Conservation (phyloP, 306 rosid species). For the Senna siamea region DNA sequence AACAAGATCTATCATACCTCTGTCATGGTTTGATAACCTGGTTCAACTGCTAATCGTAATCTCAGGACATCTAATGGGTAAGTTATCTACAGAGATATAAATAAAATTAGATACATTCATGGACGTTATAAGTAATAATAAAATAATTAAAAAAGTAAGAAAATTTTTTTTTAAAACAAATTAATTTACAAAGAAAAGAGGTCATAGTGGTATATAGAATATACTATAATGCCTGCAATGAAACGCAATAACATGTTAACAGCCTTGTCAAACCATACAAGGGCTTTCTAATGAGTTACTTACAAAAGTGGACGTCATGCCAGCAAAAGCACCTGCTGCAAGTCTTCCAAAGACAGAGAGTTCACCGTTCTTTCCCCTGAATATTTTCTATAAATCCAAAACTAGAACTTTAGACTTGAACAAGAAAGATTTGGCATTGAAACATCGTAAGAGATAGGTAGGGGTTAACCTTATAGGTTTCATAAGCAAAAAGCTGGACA, state of each 20-base stretch:
- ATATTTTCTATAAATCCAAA: slow-evolving; percentile 62
- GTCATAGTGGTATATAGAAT: slow-evolving; percentile 8
- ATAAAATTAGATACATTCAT: slow-evolving; percentile 24
- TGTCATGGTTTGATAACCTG: slow-evolving; percentile 87
- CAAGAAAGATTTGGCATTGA: slow-evolving; percentile 7
- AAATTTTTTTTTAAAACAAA: background rate
- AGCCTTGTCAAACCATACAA: slow-evolving; percentile 20
- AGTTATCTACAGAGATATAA: slow-evolving; percentile 63
- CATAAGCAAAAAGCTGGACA: slow-evolving; percentile 93
- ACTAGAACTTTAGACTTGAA: slow-evolving; percentile 37
- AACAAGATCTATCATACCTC: slow-evolving; percentile 57
- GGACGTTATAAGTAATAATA: background rate
- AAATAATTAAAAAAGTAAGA: slow-evolving; percentile 9
- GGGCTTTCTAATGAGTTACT: slow-evolving; percentile 41
- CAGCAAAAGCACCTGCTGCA: slow-evolving; percentile 96
- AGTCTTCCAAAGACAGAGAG: slow-evolving; percentile 91
- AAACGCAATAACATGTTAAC: slow-evolving; percentile 6
- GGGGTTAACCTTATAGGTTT: slow-evolving; percentile 69
- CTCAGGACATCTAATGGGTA: slow-evolving; percentile 93
- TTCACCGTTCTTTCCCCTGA: slow-evolving; percentile 69
- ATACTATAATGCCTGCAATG: slow-evolving; percentile 3
- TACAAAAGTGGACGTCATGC: slow-evolving; percentile 96
- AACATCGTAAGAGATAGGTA: slow-evolving; percentile 31
- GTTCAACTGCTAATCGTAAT: slow-evolving; percentile 90
- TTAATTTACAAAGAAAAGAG: background rate